Percentiles rank a stretch among this genome's conserved stretches.
Evolutionary conservation across 495 filamentous ascomycete species (phyloP).

Genomic region (Xylaria scruposa): DNA sequence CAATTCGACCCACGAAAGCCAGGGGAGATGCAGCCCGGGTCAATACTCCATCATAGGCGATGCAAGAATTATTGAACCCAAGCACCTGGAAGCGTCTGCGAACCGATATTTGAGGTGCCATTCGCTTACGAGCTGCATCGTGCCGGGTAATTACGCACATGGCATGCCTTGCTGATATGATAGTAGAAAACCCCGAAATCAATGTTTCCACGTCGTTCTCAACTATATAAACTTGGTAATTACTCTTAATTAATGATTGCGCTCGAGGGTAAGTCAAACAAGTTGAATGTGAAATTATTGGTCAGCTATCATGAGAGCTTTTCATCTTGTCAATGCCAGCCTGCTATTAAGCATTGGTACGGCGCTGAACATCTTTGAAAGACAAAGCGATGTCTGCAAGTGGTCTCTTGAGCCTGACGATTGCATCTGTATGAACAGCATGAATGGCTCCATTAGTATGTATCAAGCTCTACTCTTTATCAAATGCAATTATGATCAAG

Average conservation of each 20-base stretch:
- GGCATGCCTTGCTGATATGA: background rate
- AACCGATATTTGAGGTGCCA: background rate
- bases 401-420: slow-evolving; percentile 26
- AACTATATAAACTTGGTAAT: background rate
- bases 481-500: background rate
- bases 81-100: slow-evolving; percentile 16
- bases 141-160: slow-evolving; percentile 20
- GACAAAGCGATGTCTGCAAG: slow-evolving; percentile 25
- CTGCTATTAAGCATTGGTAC: background rate
- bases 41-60: slow-evolving; percentile 5
- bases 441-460: slow-evolving; percentile 21
- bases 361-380: slow-evolving; percentile 21
- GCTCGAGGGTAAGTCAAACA: background rate
- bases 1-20: background rate
- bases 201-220: background rate
- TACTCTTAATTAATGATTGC: background rate
- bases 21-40: background rate
- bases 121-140: slow-evolving; percentile 3
- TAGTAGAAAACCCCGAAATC: background rate
- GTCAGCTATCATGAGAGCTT: background rate
- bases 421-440: slow-evolving; percentile 26
- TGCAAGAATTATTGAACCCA: slow-evolving; percentile 15
- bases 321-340: background rate
- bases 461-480: background rate
- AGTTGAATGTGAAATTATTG: no score